Base-by-base conservation (phyloP, 2,329 filamentous ascomycete genomes). In the Aureobasidium sp. region DNA sequence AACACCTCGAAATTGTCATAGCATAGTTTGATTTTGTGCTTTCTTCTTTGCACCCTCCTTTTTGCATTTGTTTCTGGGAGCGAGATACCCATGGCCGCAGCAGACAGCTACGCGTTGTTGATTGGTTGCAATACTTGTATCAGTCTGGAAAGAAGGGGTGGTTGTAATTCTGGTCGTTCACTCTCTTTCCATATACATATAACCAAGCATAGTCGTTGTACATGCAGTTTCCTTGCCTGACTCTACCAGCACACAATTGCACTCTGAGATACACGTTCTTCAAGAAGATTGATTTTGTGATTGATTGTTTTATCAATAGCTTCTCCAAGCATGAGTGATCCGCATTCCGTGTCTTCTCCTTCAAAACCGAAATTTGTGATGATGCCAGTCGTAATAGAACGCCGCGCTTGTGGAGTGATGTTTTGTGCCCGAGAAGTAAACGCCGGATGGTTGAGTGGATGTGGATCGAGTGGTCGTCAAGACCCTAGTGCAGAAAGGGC, bases 71-170 rank as follows among this genome's bases (percentile, higher is more conserved):
- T 19, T 60, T 45, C 59, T 57, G 59, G 52, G 48, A 54, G 62
- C 62, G 54, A 65, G 57, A 65, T 64, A 65, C 63, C 62, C 65
- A 45, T 35, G 27, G 33, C 53, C 6, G 35, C 37, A 53, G 50
- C 22, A 7, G 22, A 29, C 35, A 53, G 50, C 50, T 35, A 40
- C 40, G 33, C 31, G 48, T 52, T 53, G 50, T 53, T 40, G 19
- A 39, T 15, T 31, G 4, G 19, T 19, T 42, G 39, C 52, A 7
- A 57, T 57, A 24, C 39, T 19, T 57, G 53, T 33, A 33, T 35
- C 40, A 45, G 39, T 35, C 39, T 33, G n/a, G 12, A 42, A 42
- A 57, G 27, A 45, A 45, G 39, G 37, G 24, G 24, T 31, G 33
- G 9, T 31, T 31, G 14, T 35, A 15, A 40, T 33, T 14, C 12